phyloP scores from a whole-genome alignment of 805 yeast species.

The Maudiozyma saulgeensis region DNA sequence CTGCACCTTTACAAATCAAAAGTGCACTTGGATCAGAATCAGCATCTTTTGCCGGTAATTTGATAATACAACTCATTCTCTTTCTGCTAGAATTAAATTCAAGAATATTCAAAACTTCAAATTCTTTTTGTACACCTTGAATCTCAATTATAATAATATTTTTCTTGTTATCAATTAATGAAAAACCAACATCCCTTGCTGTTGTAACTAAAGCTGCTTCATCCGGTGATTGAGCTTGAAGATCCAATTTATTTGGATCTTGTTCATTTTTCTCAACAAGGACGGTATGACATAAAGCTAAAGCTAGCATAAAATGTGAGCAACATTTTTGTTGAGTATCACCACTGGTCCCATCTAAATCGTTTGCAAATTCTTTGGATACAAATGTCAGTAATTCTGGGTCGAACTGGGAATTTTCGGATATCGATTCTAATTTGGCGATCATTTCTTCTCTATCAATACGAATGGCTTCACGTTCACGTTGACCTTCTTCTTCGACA shows the following conservation, averaged over 20 bases:
- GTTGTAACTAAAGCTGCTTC: slow-evolving; percentile 82
- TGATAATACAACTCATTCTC: slow-evolving; percentile 77
- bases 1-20: slow-evolving; percentile 79
- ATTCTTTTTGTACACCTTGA: slow-evolving; percentile 64
- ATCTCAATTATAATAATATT: slow-evolving; percentile 56
- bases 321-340: slow-evolving; percentile 44
- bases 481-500: slow-evolving; percentile 49
- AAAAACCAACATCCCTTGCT: slow-evolving; percentile 69
- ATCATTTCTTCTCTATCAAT: slow-evolving; percentile 54
- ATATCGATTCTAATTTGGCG: slow-evolving; percentile 31
- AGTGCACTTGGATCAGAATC: slow-evolving; percentile 48
- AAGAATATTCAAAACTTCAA: slow-evolving; percentile 57
- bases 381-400: slow-evolving; percentile 63
- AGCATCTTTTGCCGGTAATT: slow-evolving; percentile 43
- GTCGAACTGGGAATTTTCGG: slow-evolving; percentile 33
- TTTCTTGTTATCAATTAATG: slow-evolving; percentile 55
- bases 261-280: slow-evolving; percentile 57
- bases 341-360: slow-evolving; percentile 41
- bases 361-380: slow-evolving; percentile 54
- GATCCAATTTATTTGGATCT: slow-evolving; percentile 43
- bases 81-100: slow-evolving; percentile 81
- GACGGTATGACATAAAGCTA: slow-evolving; percentile 75
- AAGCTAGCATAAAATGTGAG: slow-evolving; percentile 67
- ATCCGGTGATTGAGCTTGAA: slow-evolving; percentile 80
- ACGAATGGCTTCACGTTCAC: slow-evolving; percentile 44